Evolutionary conservation across 2,329 filamentous ascomycete genomes (phyloP), one percentile per base, ranked within the genome.

Genomic region (Bipolaris sorokiniana): DNA sequence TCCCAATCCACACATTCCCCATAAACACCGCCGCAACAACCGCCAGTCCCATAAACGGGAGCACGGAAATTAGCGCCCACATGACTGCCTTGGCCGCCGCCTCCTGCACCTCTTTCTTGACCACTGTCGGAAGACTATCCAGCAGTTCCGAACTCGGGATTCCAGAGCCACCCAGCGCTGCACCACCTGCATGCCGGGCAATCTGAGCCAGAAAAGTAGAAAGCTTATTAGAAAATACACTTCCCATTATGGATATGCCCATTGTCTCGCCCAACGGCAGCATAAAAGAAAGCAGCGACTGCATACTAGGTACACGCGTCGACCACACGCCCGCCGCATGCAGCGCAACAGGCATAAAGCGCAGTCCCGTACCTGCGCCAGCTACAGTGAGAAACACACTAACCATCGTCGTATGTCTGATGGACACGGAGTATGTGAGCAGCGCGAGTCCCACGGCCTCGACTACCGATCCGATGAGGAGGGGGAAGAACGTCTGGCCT

Each of bases 361-460:
- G 81, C 11, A 89, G 72, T 0, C 87, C 88, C 0, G 84, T 86
- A 0, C 88, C 88, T 0, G 80, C 81, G 1, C 88, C 88, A 0
- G 85, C 81, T 1, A 90, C 71, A 0, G 82, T 86, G 78, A 90
- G 86, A 82, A 90, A 89, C 23, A 84, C 87, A 62, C 85, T 88
- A 20, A 90, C 82, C 7, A 84, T 72, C 0, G 77, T 69, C 0
- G 77, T 74, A 47, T 84, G 74, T 1, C 82, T 79, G 0, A 72
- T 75, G 4, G 81, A 81, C 15, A 88, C 77, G 0, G 86, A 86
- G 73, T 81, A 86, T 0, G 83, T 81, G 3, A 90, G 73, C 6
- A 88, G 72, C 0, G 81, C 82, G 33, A 90, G 78, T 2, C 87
- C 88, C 1, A 84, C 71, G 1, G 84, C 82, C 65, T 88, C 85